A percentile compares a stretch with the other conserved stretches of the same genome.
These are phyloP conservation scores for Euphrasia confusa DNA, from an alignment of 257 asterid genomes.

Conservation along the genomic window DNA sequence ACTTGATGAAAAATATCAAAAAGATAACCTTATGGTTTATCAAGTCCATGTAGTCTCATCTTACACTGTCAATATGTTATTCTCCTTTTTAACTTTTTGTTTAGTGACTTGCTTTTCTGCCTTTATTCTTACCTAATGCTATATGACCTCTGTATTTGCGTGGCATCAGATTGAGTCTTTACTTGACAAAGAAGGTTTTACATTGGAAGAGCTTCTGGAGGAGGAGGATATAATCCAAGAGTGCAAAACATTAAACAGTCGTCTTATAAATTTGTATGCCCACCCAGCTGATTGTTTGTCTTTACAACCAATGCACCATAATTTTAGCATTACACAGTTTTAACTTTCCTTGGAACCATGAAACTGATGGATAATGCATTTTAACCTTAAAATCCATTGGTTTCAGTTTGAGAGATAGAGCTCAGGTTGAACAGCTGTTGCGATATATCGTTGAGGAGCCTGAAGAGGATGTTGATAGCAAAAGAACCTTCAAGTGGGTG, in stretches of 20 bases:
- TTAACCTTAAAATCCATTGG: conserved; percentile 19
- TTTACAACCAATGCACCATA: conserved; percentile 5
- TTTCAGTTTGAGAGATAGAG: conserved; percentile 84
- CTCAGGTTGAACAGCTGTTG: conserved; percentile 87
- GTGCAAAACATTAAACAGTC: conserved; percentile 94
- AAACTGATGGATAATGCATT: conserved; percentile 12
- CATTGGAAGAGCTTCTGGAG: conserved; percentile 94
- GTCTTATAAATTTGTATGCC: conserved; percentile 88
- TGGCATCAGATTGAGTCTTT: conserved; percentile 73
- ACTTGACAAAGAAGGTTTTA: conserved; percentile 78
- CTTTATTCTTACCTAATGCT: not conserved
- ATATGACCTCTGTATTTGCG: not conserved
- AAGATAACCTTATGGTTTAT: not conserved
- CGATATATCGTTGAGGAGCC: conserved; percentile 80
- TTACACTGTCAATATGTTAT: conserved; percentile 1
- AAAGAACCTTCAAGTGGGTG: conserved; percentile 77
- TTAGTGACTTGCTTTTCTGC: not conserved
- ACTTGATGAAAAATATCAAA: conserved; percentile 10
- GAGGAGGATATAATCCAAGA: conserved; percentile 99
- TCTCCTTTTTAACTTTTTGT: not conserved
- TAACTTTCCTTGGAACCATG: conserved; percentile 13
- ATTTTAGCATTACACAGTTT: conserved; percentile 1
- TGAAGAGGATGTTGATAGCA: conserved; percentile 76
- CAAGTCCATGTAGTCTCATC: not conserved
- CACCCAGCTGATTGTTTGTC: not conserved